Conservation (phyloP, 2,329 filamentous ascomycete species). For the Lachnellula occidentalis region DNA sequence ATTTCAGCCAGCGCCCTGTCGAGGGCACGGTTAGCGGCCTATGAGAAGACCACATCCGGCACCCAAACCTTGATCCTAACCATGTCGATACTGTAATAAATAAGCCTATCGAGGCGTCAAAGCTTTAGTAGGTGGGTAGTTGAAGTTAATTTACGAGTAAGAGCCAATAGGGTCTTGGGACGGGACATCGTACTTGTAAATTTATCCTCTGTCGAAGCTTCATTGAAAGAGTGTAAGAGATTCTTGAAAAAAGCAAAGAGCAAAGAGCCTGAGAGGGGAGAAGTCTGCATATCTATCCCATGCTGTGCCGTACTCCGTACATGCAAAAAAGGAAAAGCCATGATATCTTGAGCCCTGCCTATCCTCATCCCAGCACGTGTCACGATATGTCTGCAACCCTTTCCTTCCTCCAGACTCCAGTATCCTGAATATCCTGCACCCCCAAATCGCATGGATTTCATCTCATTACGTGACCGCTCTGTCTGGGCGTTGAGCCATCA, state of each 20-base stretch:
- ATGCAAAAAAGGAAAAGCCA: not conserved
- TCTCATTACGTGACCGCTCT: not conserved
- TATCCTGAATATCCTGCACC: conserved; percentile 1
- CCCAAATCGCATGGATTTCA: not conserved
- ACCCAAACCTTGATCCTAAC: conserved; percentile 11
- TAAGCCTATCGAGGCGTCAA: not conserved
- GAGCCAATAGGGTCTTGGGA: no score
- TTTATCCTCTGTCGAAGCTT: no score
- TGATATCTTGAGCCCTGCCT: not conserved
- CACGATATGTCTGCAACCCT: not conserved
- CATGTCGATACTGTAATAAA: not conserved
- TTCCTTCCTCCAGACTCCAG: not conserved
- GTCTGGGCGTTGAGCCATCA: not conserved
- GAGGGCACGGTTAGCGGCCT: conserved; percentile 15
- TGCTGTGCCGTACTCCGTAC: not conserved
- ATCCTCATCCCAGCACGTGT: conserved; percentile 3
- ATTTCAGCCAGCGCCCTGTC: conserved; percentile 11
- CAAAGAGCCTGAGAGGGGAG: not conserved
- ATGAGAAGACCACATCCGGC: conserved; percentile 15
- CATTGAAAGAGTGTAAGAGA: no score
- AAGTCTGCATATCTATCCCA: not conserved
- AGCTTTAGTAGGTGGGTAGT: conserved; percentile 4
- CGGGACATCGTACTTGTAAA: not conserved
- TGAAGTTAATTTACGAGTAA: no score
- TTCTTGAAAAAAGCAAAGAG: not conserved